Conservation (phyloP, 2,329 filamentous ascomycete genomes). For the Beauveria rudraprayagi region DNA sequence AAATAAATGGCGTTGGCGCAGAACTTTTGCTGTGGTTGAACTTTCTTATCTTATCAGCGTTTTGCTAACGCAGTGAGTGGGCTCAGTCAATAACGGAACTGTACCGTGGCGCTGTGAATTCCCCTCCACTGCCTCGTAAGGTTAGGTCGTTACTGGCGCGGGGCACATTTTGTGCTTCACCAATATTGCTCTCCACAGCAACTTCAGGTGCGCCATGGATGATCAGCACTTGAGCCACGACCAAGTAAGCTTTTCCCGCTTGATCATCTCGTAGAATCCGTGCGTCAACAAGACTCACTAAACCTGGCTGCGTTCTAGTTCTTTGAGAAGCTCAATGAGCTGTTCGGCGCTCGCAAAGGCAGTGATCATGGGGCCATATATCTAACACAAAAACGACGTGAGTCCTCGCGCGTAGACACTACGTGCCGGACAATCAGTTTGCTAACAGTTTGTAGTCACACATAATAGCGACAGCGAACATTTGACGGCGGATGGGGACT, state of each 20-base stretch:
- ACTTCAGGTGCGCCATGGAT: conserved; percentile 18
- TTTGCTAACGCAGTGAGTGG: too few relatives aligned
- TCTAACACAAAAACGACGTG: conserved; percentile 70
- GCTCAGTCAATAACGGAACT: too few relatives aligned
- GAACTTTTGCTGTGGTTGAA: not conserved
- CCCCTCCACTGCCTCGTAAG: too few relatives aligned
- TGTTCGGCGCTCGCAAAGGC: conserved; percentile 59
- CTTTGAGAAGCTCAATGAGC: conserved; percentile 58
- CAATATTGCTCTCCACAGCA: conserved; percentile 1
- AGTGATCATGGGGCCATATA: conserved; percentile 67
- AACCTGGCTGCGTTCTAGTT: conserved; percentile 45
- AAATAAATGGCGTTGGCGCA: not conserved
- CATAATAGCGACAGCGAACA: conserved; percentile 35
- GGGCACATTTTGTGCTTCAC: conserved; percentile 6
- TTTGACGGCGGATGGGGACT: conserved; percentile 39
- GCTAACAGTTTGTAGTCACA: conserved; percentile 27
- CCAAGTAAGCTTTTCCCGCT: conserved; percentile 24
- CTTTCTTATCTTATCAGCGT: conserved; percentile 10
- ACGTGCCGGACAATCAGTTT: not conserved
- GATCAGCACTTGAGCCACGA: conserved; percentile 28
- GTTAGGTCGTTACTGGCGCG: not conserved
- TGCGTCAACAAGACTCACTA: not conserved
- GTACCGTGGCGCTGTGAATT: too few relatives aligned
- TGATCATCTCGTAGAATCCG: conserved; percentile 1
- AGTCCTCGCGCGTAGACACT: conserved; percentile 17